Conservation (phyloP, 805 yeast genomes). For the Starmerella apis region DNA sequence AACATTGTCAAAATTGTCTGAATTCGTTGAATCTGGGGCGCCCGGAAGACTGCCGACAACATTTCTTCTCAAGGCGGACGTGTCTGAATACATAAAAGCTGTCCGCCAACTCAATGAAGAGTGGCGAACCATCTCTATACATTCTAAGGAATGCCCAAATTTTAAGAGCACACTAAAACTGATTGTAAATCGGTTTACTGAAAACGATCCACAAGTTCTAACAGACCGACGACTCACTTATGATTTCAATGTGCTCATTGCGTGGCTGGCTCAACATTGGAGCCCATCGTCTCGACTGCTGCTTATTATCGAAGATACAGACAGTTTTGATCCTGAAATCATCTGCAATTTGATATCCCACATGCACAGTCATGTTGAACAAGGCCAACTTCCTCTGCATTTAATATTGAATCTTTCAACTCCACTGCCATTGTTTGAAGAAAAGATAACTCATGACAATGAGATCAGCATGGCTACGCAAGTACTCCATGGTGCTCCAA, state of each 20-base stretch:
- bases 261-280: constrained; percentile 27
- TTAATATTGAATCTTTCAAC: constrained; percentile 32
- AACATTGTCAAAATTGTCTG: background rate
- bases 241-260: constrained; percentile 32
- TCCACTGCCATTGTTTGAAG: constrained; percentile 32
- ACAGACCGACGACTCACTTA: constrained; percentile 32
- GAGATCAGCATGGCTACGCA: constrained; percentile 17
- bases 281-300: constrained; percentile 10
- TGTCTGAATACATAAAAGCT: background rate
- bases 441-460: constrained; percentile 28
- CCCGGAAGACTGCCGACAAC: constrained; percentile 6
- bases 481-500: constrained; percentile 18
- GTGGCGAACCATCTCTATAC: constrained; percentile 26
- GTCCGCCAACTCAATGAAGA: constrained; percentile 1
- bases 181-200: constrained; percentile 31
- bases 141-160: constrained; percentile 33
- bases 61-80: constrained; percentile 12
- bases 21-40: constrained; percentile 1
- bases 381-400: constrained; percentile 28
- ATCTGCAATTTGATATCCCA: constrained; percentile 28
- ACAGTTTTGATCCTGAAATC: constrained; percentile 30
- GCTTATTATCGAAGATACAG: constrained; percentile 34
- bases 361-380: constrained; percentile 29
- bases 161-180: constrained; percentile 29
- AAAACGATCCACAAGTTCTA: constrained; percentile 19